Base-by-base conservation (phyloP, 345 rosid species). In the Gynandropsis gynandra region DNA sequence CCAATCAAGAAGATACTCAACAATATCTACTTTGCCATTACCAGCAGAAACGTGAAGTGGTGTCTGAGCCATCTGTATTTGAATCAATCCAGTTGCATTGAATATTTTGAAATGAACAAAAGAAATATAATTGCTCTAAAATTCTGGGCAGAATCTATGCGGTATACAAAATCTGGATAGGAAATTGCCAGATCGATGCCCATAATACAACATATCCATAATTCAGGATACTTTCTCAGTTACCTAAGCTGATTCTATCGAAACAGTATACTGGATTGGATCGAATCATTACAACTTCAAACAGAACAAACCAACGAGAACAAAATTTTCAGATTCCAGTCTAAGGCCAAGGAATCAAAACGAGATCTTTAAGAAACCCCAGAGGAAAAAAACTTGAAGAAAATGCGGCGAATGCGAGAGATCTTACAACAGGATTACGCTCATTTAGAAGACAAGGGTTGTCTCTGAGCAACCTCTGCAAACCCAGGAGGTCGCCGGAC, bases 11-110 rank as follows among this genome's bases (percentile, higher is more conserved):
- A 93, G 79, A 71, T 70, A 72, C 62, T 88, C 80, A 50, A 93
- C 67, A 42, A 88, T 73, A 56, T 85, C 87, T 39, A 65, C 81
- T 56, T 67, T 83, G 54, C 85, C 76, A 64, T 88, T 59, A 54
- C 95, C 97, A 42, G 99, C 89, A 53, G 97, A 72, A 34, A 88
- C 81, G 77, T 93, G 99, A 45, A 93, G 83, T 0, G 99, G 99
- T 37, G 99, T 93, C 66, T 93, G 97, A 31, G 86, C 76, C 92
- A 93, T 93, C 99, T 93, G 73, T 72, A 75, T 11, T n/a, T 35
- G 35, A 62, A 57, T 31, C 45, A 70, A 62, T 57, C 27, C 31
- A 47, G 18, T 20, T n/a, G 14, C 50, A 39, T 29, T 47, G 16
- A 36, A 40, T 42, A 31, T 16, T 7, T 52, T 52, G 11, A 38